phyloP scores from a whole-genome alignment of 805 yeast species.

The Deakozyma indianensis region DNA sequence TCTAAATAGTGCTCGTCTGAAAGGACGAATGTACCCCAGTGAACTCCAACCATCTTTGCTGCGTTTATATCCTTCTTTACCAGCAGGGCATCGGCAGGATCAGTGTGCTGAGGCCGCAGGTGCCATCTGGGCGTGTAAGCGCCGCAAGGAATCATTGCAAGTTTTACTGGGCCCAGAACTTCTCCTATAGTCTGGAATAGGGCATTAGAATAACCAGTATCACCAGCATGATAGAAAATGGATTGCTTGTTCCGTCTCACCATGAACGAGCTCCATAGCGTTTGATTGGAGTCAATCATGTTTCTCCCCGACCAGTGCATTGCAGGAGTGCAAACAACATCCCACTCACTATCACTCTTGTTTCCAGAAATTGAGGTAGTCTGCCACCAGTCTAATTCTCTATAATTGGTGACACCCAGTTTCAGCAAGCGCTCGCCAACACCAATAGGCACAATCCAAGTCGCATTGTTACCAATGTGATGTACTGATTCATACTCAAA shows the following conservation, averaged over 20 bases:
- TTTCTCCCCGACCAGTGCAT: constrained; percentile 88
- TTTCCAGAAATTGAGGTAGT: constrained; percentile 28
- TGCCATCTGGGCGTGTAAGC: constrained; percentile 95
- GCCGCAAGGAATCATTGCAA: constrained; percentile 82
- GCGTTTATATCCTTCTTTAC: constrained; percentile 53
- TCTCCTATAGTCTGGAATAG: constrained; percentile 53
- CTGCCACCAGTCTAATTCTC: constrained; percentile 94
- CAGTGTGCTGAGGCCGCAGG: constrained; percentile 75
- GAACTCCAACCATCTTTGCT: constrained; percentile 65
- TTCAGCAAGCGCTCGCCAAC: constrained; percentile 43
- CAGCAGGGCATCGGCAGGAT: constrained; percentile 61
- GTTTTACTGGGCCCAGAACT: constrained; percentile 39
- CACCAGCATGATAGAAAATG: constrained; percentile 82
- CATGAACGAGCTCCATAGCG: constrained; percentile 84
- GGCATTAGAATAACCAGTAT: constrained; percentile 76
- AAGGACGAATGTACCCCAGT: constrained; percentile 90
- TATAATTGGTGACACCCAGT: constrained; percentile 43
- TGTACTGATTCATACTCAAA: constrained; percentile 49
- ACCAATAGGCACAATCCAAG: constrained; percentile 86
- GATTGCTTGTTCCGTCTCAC: constrained; percentile 54
- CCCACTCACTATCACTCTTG: constrained; percentile 37
- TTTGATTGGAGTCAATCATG: constrained; percentile 61
- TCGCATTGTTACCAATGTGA: constrained; percentile 39
- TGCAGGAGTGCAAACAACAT: constrained; percentile 80
- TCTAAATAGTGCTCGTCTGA: constrained; percentile 81